Evolutionary conservation across 202 grass and related monocot species (phyloP).

Genomic region (Miscanthus sacchariflorus): DNA sequence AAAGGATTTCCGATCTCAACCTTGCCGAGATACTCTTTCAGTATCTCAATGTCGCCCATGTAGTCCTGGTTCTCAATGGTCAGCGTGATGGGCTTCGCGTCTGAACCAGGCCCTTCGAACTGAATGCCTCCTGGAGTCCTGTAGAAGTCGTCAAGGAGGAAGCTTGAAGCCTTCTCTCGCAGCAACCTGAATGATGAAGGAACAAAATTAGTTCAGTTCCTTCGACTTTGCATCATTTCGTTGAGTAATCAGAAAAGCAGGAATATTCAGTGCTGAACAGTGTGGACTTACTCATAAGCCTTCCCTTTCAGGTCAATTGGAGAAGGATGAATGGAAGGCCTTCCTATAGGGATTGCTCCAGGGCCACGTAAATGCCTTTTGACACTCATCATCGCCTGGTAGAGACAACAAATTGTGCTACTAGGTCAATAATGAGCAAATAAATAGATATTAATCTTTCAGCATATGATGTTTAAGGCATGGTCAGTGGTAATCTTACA

Average conservation of each 20-base stretch:
- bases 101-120: constrained; percentile 73
- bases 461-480: not conserved
- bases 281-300: constrained; percentile 81
- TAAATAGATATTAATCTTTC: not conserved
- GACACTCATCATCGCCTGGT: constrained; percentile 89
- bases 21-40: constrained; percentile 86
- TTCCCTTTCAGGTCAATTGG: constrained; percentile 89
- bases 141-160: constrained; percentile 87
- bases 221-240: not conserved
- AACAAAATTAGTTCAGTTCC: not conserved
- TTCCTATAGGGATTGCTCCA: constrained; percentile 79
- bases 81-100: constrained; percentile 69
- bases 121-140: constrained; percentile 88
- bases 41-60: constrained; percentile 87
- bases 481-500: constrained; percentile 50
- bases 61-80: constrained; percentile 95
- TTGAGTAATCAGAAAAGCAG: not conserved
- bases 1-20: constrained; percentile 44
- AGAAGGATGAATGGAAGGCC: constrained; percentile 90
- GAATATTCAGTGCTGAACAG: not conserved
- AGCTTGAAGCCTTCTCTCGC: constrained; percentile 73
- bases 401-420: constrained; percentile 5
- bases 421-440: constrained; percentile 30
- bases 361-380: constrained; percentile 77
- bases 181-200: constrained; percentile 62